A percentile compares a stretch with the other conserved stretches of the same genome.
Evolutionary conservation across 768 basidiomycete species (phyloP).

Genomic region (Galerina marginata): DNA sequence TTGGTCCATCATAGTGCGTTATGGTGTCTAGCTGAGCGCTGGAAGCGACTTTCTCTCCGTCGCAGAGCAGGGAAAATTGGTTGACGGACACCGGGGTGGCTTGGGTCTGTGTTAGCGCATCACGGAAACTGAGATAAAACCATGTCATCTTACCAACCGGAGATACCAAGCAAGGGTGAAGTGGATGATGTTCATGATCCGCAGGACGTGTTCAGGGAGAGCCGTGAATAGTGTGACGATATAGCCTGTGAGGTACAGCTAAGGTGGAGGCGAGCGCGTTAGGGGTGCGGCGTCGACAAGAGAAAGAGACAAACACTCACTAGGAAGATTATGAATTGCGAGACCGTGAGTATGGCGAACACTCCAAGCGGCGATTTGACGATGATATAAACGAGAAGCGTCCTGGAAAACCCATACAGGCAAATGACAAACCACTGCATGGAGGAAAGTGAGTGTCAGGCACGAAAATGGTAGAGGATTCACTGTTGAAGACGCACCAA

Average conservation of each 20-base stretch:
- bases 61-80: conserved; percentile 74
- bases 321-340: conserved; percentile 72
- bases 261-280: conserved; percentile 51
- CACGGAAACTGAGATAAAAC: not conserved
- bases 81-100: conserved; percentile 77
- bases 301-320: conserved; percentile 43
- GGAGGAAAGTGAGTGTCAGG: not conserved
- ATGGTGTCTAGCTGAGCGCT: conserved; percentile 56
- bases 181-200: conserved; percentile 20
- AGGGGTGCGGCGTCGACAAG: conserved; percentile 39
- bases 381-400: conserved; percentile 70
- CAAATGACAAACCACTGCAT: conserved; percentile 72
- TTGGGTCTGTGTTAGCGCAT: conserved; percentile 49
- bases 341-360: conserved; percentile 73
- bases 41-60: conserved; percentile 55
- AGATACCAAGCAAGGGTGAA: conserved; percentile 25
- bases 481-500: conserved; percentile 39
- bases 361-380: conserved; percentile 71
- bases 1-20: conserved; percentile 72
- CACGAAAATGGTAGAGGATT: not conserved
- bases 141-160: conserved; percentile 23
- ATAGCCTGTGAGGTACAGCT: conserved; percentile 25
- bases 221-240: conserved; percentile 21
- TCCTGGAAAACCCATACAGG: conserved; percentile 69
- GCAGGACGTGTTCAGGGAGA: conserved; percentile 11